Evolutionary conservation across 805 yeast genomes (phyloP).

Genomic region (Metschnikowia baotianmanensis): DNA sequence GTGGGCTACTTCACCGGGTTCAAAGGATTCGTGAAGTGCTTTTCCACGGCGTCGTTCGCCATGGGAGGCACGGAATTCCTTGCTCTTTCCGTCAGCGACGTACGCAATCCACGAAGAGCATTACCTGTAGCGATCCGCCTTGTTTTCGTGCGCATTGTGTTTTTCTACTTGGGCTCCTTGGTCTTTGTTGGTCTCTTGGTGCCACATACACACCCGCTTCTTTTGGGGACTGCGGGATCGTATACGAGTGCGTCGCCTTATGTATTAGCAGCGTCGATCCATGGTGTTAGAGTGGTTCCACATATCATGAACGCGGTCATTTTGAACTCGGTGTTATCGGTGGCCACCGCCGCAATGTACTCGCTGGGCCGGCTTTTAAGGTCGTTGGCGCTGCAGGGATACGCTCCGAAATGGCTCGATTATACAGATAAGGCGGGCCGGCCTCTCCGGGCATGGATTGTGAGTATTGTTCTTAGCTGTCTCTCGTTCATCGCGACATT

Average conservation of each 20-base stretch:
- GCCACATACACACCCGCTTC: slow-evolving; percentile 32
- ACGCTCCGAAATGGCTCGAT: slow-evolving; percentile 30
- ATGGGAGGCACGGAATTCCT: slow-evolving; percentile 42
- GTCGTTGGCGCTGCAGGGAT: slow-evolving; percentile 28
- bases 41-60: slow-evolving; percentile 40
- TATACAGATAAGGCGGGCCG: slow-evolving; percentile 28
- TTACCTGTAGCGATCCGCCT: slow-evolving; percentile 43
- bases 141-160: slow-evolving; percentile 36
- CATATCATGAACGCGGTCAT: slow-evolving; percentile 34
- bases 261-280: slow-evolving; percentile 28
- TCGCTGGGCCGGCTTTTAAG: slow-evolving; percentile 24
- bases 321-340: slow-evolving; percentile 31
- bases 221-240: slow-evolving; percentile 35
- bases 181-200: slow-evolving; percentile 38
- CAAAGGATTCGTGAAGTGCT: slow-evolving; percentile 41
- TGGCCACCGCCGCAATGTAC: slow-evolving; percentile 33
- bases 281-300: slow-evolving; percentile 29
- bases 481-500: slow-evolving; percentile 28
- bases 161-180: slow-evolving; percentile 42
- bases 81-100: slow-evolving; percentile 39
- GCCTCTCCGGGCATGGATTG: slow-evolving; percentile 26
- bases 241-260: slow-evolving; percentile 30
- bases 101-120: slow-evolving; percentile 36
- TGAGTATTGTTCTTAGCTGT: slow-evolving; percentile 21
- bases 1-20: slow-evolving; percentile 38